These are phyloP conservation scores for Phytophthora foliorum DNA, from an alignment of 352 stramenopile genomes.

Conservation along the genomic window DNA sequence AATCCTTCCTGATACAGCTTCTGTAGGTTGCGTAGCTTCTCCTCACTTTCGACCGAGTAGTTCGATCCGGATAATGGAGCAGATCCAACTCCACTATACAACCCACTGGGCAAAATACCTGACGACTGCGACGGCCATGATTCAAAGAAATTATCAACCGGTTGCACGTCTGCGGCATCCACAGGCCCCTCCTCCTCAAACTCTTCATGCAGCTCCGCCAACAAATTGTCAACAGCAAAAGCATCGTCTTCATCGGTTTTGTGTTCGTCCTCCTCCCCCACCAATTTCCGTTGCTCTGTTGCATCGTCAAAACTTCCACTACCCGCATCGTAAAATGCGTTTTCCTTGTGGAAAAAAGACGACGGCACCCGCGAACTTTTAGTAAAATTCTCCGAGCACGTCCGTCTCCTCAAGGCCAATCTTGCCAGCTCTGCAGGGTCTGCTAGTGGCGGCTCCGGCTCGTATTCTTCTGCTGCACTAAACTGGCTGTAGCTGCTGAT, in stretches of 20 bases:
- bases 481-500: slow-evolving; percentile 26
- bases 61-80: slow-evolving; percentile 13
- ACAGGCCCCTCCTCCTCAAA: slow-evolving; percentile 27
- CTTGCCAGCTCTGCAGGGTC: slow-evolving; percentile 29
- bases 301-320: slow-evolving; percentile 18
- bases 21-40: slow-evolving; percentile 78
- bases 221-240: slow-evolving; percentile 14
- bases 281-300: not conserved
- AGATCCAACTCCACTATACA: slow-evolving; percentile 6
- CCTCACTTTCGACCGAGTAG: slow-evolving; percentile 45
- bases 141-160: slow-evolving; percentile 29
- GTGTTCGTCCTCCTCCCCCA: slow-evolving; percentile 36
- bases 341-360: slow-evolving; percentile 35
- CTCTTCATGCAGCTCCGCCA: slow-evolving; percentile 29
- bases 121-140: slow-evolving; percentile 26
- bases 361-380: slow-evolving; percentile 34
- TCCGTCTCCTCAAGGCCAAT: slow-evolving; percentile 32
- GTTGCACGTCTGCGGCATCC: slow-evolving; percentile 10
- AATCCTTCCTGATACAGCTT: slow-evolving; percentile 84
- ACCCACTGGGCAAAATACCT: not conserved
- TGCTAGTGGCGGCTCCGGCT: slow-evolving; percentile 35
- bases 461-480: slow-evolving; percentile 21
- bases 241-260: slow-evolving; percentile 37
- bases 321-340: slow-evolving; percentile 10
- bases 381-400: slow-evolving; percentile 52